Conservation (phyloP, 2,329 filamentous ascomycete species). For the Penicillium thymicola region DNA sequence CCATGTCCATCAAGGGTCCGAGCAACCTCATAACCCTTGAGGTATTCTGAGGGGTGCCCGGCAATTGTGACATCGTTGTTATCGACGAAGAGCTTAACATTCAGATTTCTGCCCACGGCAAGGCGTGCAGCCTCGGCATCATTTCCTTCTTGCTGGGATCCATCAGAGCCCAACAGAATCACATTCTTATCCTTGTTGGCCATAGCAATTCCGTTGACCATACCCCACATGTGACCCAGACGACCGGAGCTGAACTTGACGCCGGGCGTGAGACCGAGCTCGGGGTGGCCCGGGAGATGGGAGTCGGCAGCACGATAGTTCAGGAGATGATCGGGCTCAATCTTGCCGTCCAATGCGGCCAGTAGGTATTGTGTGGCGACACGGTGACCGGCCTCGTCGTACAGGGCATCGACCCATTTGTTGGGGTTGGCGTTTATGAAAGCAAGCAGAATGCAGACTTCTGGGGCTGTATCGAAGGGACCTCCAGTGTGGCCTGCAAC, state of each 20-base stretch:
- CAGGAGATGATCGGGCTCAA: slow-evolving; percentile 39
- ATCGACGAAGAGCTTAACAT: slow-evolving; percentile 41
- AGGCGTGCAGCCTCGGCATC: slow-evolving; percentile 42
- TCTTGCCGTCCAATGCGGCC: slow-evolving; percentile 36
- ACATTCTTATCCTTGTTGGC: slow-evolving; percentile 38
- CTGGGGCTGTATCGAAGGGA: slow-evolving; percentile 40
- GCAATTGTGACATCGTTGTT: slow-evolving; percentile 45
- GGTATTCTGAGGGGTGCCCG: slow-evolving; percentile 40
- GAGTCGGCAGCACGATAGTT: slow-evolving; percentile 42
- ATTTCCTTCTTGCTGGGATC: slow-evolving; percentile 43
- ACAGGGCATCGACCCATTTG: slow-evolving; percentile 34
- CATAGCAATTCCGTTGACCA: slow-evolving; percentile 40
- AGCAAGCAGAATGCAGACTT: slow-evolving; percentile 40
- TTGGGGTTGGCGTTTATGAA: slow-evolving; percentile 36
- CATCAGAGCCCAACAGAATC: slow-evolving; percentile 39
- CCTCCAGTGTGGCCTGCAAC: slow-evolving; percentile 41
- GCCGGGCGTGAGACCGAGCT: slow-evolving; percentile 40
- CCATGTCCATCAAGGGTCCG: slow-evolving; percentile 38
- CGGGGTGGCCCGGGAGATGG: slow-evolving; percentile 41
- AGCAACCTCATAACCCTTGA: slow-evolving; percentile 36
- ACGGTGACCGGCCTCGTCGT: slow-evolving; percentile 41
- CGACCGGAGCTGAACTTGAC: slow-evolving; percentile 42
- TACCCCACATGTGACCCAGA: slow-evolving; percentile 41
- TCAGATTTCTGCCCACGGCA: slow-evolving; percentile 37
- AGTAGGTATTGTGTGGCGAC: slow-evolving; percentile 43